phyloP scores from a whole-genome alignment of 176 grass and related monocot genomes.

The Aegilops bicornis region DNA sequence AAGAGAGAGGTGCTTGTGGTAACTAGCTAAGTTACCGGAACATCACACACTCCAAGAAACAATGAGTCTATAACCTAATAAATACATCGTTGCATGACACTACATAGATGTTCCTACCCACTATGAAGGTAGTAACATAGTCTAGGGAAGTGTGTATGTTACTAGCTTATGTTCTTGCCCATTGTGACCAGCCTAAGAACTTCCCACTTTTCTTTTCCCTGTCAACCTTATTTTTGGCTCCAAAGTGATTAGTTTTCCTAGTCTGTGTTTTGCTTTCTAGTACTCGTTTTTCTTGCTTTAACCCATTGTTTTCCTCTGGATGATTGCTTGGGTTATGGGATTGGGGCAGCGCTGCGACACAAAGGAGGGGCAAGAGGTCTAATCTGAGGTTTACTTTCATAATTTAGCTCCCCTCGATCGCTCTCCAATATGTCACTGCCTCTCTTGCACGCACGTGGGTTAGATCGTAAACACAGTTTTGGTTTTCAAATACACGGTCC shows the following conservation, averaged over 20 bases:
- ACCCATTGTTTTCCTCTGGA: conserved; percentile 36
- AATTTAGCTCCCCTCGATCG: conserved; percentile 23
- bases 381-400: conserved; percentile 40
- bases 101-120: too few species aligned
- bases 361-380: conserved; percentile 47
- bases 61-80: too few species aligned
- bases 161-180: too few species aligned
- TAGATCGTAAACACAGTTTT: not conserved
- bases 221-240: not conserved
- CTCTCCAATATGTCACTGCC: conserved; percentile 15
- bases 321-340: conserved; percentile 30
- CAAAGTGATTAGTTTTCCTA: conserved; percentile 23
- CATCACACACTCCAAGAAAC: too few species aligned
- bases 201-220: not conserved
- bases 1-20: too few species aligned
- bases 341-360: conserved; percentile 28
- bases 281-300: not conserved
- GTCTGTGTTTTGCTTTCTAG: conserved; percentile 28
- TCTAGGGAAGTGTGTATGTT: too few species aligned
- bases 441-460: conserved; percentile 10
- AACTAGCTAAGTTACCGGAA: too few species aligned
- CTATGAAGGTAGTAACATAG: too few species aligned
- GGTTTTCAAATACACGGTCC: not conserved
- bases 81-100: too few species aligned
- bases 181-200: too few species aligned